Percentiles rank a stretch among this genome's conserved stretches.
These are phyloP conservation scores for Chrysophaeum taylorii DNA, from an alignment of 352 stramenopile genomes.

Conservation along the genomic window DNA sequence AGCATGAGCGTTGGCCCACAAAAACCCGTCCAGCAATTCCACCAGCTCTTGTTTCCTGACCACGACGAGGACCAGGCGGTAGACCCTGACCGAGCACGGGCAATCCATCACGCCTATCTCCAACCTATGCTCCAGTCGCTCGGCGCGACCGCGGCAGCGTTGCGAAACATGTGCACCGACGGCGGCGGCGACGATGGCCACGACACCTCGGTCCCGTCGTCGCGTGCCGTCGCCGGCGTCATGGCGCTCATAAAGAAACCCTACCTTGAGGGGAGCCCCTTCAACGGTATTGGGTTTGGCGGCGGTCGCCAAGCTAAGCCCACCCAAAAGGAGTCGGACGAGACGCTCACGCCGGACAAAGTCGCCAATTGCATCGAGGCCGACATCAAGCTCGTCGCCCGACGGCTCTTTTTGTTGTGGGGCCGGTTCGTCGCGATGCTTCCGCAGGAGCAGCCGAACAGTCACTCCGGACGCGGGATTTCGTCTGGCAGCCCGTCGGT, in stretches of 20 bases:
- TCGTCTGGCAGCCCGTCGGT: neutral
- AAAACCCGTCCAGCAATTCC: no score
- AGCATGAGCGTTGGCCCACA: no score
- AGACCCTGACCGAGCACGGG: neutral
- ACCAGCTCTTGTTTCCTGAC: constrained; percentile 2
- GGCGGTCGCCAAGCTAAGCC: no score
- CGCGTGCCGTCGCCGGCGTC: neutral
- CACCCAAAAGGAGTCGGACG: no score
- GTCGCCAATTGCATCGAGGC: neutral
- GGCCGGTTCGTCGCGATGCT: constrained; percentile 10
- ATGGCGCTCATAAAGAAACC: neutral
- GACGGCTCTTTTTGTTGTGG: constrained; percentile 1
- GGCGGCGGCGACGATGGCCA: neutral
- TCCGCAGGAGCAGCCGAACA: neutral
- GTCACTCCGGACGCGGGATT: neutral
- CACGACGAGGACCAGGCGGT: no score
- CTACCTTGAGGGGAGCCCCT: neutral
- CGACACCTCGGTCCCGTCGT: neutral
- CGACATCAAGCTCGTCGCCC: constrained; percentile 3
- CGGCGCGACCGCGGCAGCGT: neutral
- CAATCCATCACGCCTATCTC: neutral
- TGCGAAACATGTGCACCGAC: neutral
- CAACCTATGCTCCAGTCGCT: constrained; percentile 6
- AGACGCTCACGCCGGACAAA: neutral
- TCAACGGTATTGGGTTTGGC: neutral